Evolutionary conservation across 495 filamentous ascomycete species (phyloP), one percentile per base, ranked within the genome.

Genomic region (Amniculicola lignicola): DNA sequence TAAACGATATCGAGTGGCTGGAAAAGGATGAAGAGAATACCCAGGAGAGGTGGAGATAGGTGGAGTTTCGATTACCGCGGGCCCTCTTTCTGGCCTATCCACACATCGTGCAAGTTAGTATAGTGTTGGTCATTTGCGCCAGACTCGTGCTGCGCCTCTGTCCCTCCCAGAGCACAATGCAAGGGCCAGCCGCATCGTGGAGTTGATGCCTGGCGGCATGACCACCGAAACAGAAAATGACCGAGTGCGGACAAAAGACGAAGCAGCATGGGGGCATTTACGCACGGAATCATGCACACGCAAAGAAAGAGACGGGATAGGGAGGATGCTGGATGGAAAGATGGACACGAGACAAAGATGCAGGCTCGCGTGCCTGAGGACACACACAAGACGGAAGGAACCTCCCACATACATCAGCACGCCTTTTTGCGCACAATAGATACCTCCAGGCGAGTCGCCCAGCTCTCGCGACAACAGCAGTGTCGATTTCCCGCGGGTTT

Each of bases 321-420:
- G n/a, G n/a, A n/a, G n/a, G n/a, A n/a, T n/a, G n/a, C n/a, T n/a
- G n/a, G n/a, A n/a, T n/a, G n/a, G n/a, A n/a, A n/a, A n/a, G n/a
- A n/a, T n/a, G n/a, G n/a, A n/a, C n/a, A n/a, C n/a, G n/a, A n/a
- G n/a, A n/a, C n/a, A n/a, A n/a, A n/a, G n/a, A 57, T 49, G 53
- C 33, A 42, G 43, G 44, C 19, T 38, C 43, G 53, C 53, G 36
- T 57, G 36, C 43, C 43, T 42, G 24, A 48, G 41, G 21, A 19
- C 15, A 16, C 51, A 51, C 28, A 31, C 35, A 35, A 57, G 19
- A 19, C n/a, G 24, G 27, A 42, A 57, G 15, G 27, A 38, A 57
- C 43, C 53, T 57, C 16, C 53, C 42, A 57, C 53, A 57, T 57
- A 57, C 53, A 57, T 57, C 40, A 48, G 53, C 44, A 44, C 44